Conservation (phyloP, 208 protist species). For the Leishmania tarentolae region DNA sequence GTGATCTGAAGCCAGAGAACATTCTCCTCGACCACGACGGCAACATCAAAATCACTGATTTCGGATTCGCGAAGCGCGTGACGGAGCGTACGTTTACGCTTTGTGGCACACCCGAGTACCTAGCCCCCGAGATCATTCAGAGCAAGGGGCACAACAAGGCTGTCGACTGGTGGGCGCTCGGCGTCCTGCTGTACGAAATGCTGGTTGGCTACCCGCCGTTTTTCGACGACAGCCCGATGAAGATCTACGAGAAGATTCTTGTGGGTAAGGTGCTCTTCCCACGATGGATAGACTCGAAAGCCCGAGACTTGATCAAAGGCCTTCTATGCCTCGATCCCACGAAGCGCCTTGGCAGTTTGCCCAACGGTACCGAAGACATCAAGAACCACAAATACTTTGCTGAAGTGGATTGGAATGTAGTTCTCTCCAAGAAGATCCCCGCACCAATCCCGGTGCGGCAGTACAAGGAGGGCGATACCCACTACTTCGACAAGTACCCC, state of each 20-base stretch:
- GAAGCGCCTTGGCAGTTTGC: constrained; percentile 90
- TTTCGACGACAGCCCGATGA: constrained; percentile 92
- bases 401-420: constrained; percentile 94
- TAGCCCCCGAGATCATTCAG: constrained; percentile 89
- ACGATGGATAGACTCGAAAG: constrained; percentile 77
- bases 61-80: constrained; percentile 88
- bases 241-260: constrained; percentile 93
- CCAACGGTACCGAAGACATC: constrained; percentile 93
- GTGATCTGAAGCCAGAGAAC: constrained; percentile 92
- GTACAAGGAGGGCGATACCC: constrained; percentile 76
- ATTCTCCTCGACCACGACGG: constrained; percentile 77
- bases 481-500: constrained; percentile 93
- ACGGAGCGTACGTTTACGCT: constrained; percentile 84
- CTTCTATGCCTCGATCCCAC: constrained; percentile 82
- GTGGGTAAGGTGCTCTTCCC: constrained; percentile 84
- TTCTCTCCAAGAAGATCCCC: constrained; percentile 78
- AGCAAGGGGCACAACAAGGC: constrained; percentile 84
- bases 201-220: constrained; percentile 90
- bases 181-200: constrained; percentile 92
- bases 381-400: constrained; percentile 97
- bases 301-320: constrained; percentile 84
- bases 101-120: constrained; percentile 86
- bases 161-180: constrained; percentile 91
- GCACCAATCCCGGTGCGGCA: constrained; percentile 87
- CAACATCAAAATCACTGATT: constrained; percentile 91